Evolutionary conservation across 2,329 filamentous ascomycete species (phyloP).

Genomic region (Fusarium avenaceum): DNA sequence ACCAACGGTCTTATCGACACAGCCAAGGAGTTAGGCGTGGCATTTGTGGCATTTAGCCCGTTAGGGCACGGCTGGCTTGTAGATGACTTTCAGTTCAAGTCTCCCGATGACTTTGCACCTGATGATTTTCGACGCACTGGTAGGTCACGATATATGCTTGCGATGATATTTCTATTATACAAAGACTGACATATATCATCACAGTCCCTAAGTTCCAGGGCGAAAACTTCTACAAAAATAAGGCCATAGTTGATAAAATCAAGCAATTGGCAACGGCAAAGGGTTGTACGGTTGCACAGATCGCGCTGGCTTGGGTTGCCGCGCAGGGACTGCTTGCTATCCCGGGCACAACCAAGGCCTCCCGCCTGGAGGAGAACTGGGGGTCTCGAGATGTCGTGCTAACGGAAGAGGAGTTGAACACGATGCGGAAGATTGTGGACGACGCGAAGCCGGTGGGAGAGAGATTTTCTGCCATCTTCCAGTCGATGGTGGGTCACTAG

Average conservation of each 20-base stretch:
- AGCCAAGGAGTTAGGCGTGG: neutral
- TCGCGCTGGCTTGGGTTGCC: neutral
- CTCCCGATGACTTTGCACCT: slow-evolving; percentile 61
- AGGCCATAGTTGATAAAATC: slow-evolving; percentile 57
- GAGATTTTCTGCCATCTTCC: neutral
- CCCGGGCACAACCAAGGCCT: neutral
- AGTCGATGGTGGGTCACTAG: too few species aligned
- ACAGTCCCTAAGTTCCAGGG: neutral
- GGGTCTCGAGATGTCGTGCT: neutral
- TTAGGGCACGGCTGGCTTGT: slow-evolving; percentile 63
- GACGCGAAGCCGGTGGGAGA: neutral
- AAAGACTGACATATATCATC: neutral
- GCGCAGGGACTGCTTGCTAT: neutral
- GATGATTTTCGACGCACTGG: slow-evolving; percentile 57
- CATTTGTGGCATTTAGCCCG: slow-evolving; percentile 59
- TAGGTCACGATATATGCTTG: neutral
- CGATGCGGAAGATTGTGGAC: neutral
- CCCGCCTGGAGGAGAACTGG: neutral
- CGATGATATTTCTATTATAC: too few species aligned
- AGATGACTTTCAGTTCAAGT: slow-evolving; percentile 58
- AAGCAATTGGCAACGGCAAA: slow-evolving; percentile 50
- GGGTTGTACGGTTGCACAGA: neutral
- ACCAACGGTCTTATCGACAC: neutral
- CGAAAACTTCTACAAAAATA: slow-evolving; percentile 45
- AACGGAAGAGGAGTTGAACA: neutral